Percentiles rank a stretch among this genome's conserved stretches.
Conservation (phyloP, 2,329 filamentous ascomycete species). For the Colletotrichum paranaense region DNA sequence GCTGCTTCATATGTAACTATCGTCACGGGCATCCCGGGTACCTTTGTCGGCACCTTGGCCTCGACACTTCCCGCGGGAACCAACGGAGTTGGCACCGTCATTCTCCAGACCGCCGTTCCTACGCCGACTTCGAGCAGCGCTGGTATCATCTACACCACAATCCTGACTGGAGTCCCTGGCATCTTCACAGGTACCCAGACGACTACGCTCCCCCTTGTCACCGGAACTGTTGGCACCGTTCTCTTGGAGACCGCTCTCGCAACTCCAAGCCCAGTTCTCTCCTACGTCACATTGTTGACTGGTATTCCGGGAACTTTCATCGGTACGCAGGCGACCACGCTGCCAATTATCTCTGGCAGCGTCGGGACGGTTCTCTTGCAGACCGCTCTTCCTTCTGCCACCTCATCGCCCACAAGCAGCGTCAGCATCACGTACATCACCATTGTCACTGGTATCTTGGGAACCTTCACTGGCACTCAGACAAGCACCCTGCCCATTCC, state of each 20-base stretch:
- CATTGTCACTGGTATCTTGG: slow-evolving; percentile 8
- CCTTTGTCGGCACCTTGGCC: background rate
- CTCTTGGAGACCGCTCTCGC: slow-evolving; percentile 15
- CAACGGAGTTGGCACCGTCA: background rate
- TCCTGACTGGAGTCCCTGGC: background rate
- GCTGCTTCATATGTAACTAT: background rate
- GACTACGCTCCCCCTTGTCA: background rate
- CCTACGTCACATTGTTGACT: background rate
- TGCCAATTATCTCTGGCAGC: background rate
- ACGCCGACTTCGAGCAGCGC: slow-evolving; percentile 1
- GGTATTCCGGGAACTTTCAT: slow-evolving; percentile 3
- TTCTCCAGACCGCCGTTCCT: slow-evolving; percentile 7
- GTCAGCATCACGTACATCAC: slow-evolving; percentile 3
- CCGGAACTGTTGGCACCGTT: slow-evolving; percentile 9
- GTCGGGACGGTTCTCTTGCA: slow-evolving; percentile 12
- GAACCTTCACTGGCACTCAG: slow-evolving; percentile 2
- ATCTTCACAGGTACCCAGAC: slow-evolving; percentile 13
- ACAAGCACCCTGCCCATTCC: background rate
- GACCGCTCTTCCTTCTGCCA: slow-evolving; percentile 1
- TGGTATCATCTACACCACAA: slow-evolving; percentile 1
- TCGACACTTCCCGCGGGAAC: slow-evolving; percentile 11
- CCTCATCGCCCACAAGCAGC: background rate
- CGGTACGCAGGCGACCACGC: background rate
- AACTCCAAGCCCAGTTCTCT: background rate
- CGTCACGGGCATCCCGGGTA: slow-evolving; percentile 6